These are phyloP conservation scores for Dimocarpus longan DNA, from an alignment of 345 rosid species.

Conservation along the genomic window DNA sequence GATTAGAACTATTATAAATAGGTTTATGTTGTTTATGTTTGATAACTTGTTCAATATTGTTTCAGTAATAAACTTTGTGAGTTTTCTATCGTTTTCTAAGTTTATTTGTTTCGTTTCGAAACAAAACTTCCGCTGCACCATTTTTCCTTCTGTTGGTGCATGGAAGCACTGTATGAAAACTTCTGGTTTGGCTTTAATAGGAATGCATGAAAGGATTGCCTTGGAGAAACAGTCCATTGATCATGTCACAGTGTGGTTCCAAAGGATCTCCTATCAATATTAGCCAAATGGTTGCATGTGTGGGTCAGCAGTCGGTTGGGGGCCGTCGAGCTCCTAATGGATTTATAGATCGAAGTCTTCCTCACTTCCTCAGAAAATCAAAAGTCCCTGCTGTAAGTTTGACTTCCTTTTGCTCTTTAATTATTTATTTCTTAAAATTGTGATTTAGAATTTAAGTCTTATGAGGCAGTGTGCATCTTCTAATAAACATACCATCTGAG, in stretches of 20 bases:
- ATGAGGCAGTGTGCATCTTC: neutral
- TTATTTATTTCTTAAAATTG: neutral
- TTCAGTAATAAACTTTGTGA: too few relatives aligned
- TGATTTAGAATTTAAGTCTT: neutral
- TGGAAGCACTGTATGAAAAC: neutral
- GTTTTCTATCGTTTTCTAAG: too few relatives aligned
- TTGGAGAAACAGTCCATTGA: conserved; percentile 97
- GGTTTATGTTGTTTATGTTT: too few relatives aligned
- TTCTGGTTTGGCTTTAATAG: conserved; percentile 33
- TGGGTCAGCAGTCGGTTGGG: conserved; percentile 97
- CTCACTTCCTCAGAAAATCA: conserved; percentile 82
- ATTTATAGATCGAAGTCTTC: conserved; percentile 97
- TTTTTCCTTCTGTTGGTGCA: conserved; percentile 17
- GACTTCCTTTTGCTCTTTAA: neutral
- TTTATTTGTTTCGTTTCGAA: too few relatives aligned
- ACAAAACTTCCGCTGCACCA: too few relatives aligned
- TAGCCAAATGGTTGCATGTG: conserved; percentile 97
- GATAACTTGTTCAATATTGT: too few relatives aligned
- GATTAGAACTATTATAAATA: too few relatives aligned
- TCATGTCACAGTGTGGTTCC: conserved; percentile 98
- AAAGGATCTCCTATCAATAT: conserved; percentile 97
- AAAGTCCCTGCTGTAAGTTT: conserved; percentile 79
- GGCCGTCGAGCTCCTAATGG: conserved; percentile 97
- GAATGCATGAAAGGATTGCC: conserved; percentile 77
- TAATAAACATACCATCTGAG: neutral